phyloP scores from a whole-genome alignment of 2,329 filamentous ascomycete genomes.

The Metarhizium sp. region DNA sequence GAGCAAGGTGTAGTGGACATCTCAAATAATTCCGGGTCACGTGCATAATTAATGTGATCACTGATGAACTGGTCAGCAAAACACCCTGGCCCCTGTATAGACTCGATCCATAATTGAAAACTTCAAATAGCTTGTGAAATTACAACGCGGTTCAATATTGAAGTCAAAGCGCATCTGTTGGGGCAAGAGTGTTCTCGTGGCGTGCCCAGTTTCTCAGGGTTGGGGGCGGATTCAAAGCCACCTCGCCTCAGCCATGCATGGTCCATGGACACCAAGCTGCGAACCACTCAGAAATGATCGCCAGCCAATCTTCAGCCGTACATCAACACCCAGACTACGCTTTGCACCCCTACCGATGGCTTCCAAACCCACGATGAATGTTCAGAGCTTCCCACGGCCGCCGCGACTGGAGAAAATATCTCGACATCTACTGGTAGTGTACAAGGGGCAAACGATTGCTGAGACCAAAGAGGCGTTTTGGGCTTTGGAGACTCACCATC shows the following conservation, averaged over 20 bases:
- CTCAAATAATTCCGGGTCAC: too few relatives aligned
- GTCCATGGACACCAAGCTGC: too few relatives aligned
- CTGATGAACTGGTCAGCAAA: too few relatives aligned
- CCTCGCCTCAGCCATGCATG: neutral
- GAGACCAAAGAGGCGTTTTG: conserved; percentile 51
- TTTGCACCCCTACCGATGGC: conserved; percentile 19
- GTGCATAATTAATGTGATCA: too few relatives aligned
- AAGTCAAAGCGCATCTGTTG: too few relatives aligned
- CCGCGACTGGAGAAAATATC: conserved; percentile 44
- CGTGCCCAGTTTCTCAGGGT: neutral
- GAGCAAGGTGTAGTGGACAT: too few relatives aligned
- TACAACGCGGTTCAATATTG: too few relatives aligned
- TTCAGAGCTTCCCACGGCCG: conserved; percentile 48
- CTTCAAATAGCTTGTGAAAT: too few relatives aligned
- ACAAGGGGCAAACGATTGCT: conserved; percentile 43
- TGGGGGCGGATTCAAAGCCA: neutral
- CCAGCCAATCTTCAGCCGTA: neutral
- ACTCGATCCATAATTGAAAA: too few relatives aligned
- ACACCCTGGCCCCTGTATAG: too few relatives aligned
- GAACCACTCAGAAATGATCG: neutral
- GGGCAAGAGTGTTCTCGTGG: neutral
- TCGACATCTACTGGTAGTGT: conserved; percentile 47
- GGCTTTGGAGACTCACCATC: conserved; percentile 54
- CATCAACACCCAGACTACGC: neutral
- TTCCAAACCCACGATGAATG: conserved; percentile 37